Evolutionary conservation across 352 stramenopile genomes (phyloP), one percentile per base, ranked within the genome.

Genomic region (Blastocystis sp.): DNA sequence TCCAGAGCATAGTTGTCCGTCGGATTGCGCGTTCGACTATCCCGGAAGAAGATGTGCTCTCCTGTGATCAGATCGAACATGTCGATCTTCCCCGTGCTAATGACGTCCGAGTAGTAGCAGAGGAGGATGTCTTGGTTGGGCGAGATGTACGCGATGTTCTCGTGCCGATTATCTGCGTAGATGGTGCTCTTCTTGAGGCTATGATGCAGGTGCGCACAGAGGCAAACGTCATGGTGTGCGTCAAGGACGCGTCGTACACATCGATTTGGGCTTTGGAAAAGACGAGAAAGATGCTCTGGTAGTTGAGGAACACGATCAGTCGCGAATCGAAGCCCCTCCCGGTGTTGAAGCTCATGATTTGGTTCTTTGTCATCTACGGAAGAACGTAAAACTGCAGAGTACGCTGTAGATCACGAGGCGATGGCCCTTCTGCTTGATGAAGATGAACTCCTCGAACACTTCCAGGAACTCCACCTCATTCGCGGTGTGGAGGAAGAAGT

Each of bases 381-480:
- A 61, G 2, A 19, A n/a, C 21, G 34, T 21, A 48, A 62, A 43
- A 34, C 17, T 23, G 60, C 5, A 43, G 69, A 43, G 21, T 61
- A 79, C 69, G 38, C 69, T 79, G 38, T 61, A 79, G 38, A 79
- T 53, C 17, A 79, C 69, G 38, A 79, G 69, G 14, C 56, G 43
- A 48, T 79, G 69, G 21, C 60, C 69, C 40, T 48, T 41, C 69
- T 79, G 69, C 41, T 79, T 79, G 69, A 79, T 79, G 43, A 79
- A 79, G 48, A 79, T 79, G 69, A 62, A 79, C 69, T 79, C 69
- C 60, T 79, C 69, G 52, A 79, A 79, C 14, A 79, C 69, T 64
- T 79, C 69, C 34, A 79, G 21, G 48, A 79, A 79, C 69, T 79
- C 69, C 9, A 79, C 69, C 43, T 79, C 69, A 34, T 79, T 79